Conservation (phyloP, 352 stramenopile species). For the Phytophthora pini region DNA sequence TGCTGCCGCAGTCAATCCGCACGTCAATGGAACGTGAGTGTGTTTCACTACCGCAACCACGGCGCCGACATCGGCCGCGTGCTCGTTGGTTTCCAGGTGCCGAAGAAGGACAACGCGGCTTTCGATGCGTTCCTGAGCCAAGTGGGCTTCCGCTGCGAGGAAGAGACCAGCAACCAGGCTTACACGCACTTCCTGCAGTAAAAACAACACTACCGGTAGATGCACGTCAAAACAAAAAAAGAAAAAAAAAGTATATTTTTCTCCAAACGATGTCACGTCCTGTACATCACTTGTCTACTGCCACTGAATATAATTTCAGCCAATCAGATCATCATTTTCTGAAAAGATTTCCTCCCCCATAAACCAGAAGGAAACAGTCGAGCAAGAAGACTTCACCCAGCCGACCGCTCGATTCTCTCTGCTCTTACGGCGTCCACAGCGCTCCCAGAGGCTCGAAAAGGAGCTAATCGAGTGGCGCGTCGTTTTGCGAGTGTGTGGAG, state of each 20-base stretch:
- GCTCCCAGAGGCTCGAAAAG: background rate
- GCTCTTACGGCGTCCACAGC: background rate
- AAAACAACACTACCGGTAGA: constrained; percentile 18
- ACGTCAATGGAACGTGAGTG: constrained; percentile 95
- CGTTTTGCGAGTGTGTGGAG: constrained; percentile 6
- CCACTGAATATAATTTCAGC: constrained; percentile 2
- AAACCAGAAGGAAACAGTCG: constrained; percentile 29
- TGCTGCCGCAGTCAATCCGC: constrained; percentile 37
- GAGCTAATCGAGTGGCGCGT: background rate
- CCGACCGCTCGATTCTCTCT: constrained; percentile 26
- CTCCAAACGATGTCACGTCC: background rate
- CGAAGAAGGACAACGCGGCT: constrained; percentile 49
- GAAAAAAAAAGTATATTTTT: constrained; percentile 8
- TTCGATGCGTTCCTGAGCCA: constrained; percentile 74
- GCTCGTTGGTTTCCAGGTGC: constrained; percentile 96
- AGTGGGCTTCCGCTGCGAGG: constrained; percentile 80
- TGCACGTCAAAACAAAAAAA: constrained; percentile 11
- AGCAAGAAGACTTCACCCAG: constrained; percentile 18
- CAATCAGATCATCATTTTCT: constrained; percentile 16
- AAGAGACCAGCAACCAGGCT: constrained; percentile 86
- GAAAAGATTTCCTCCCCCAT: constrained; percentile 34
- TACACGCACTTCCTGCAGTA: constrained; percentile 86
- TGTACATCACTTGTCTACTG: background rate
- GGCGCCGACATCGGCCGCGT: constrained; percentile 98
- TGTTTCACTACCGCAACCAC: constrained; percentile 99